Evolutionary conservation across 768 basidiomycete genomes (phyloP), one percentile per base, ranked within the genome.

Genomic region (Sarcomyxa edulis): DNA sequence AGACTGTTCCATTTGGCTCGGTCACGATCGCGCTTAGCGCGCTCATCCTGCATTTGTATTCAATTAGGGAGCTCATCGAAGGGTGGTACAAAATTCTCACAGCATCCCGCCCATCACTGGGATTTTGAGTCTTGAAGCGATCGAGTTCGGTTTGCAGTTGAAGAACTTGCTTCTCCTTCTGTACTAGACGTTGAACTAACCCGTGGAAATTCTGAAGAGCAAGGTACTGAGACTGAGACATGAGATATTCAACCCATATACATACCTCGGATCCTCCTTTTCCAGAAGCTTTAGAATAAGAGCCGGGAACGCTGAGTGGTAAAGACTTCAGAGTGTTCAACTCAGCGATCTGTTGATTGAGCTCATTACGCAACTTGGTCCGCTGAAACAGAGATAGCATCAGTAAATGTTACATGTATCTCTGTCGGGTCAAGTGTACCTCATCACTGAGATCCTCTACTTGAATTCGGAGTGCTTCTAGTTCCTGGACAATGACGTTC

Each of bases 151-250:
- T 70, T 52, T 82, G 81, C 2, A 94, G 69, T 39, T 81, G 77
- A 2, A 77, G 53, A 2, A 90, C 85, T 56, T 92, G 78, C 50
- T 85, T 89, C 63, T 96, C 92, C 55, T 91, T 92, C 54, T 81
- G 74, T 3, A 84, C 75, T 11, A 94, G 67, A 7, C 87, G 78
- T 50, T 90, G 87, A 7, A 91, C 76, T 14, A 94, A 53, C 2
- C 85, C 87, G 45, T 78, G 73, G 40, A 84, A 71, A 45, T 73
- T 80, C 74, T 84, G 61, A 31, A 40, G 32, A 4, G 24, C 8
- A 21, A 7, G 37, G 37, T 30, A 36, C 18, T 36, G 37, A 22
- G 18, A 7, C 20, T 19, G 12, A 47, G 12, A 40, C 35, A 16
- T 45, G 46, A 35, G 22, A 32, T 25, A 31, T 3, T 7, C 16